Percentiles rank a stretch among this genome's conserved stretches.
phyloP scores from a whole-genome alignment of 192 early-diverging fungal species.

The Chytriomyces sp. region DNA sequence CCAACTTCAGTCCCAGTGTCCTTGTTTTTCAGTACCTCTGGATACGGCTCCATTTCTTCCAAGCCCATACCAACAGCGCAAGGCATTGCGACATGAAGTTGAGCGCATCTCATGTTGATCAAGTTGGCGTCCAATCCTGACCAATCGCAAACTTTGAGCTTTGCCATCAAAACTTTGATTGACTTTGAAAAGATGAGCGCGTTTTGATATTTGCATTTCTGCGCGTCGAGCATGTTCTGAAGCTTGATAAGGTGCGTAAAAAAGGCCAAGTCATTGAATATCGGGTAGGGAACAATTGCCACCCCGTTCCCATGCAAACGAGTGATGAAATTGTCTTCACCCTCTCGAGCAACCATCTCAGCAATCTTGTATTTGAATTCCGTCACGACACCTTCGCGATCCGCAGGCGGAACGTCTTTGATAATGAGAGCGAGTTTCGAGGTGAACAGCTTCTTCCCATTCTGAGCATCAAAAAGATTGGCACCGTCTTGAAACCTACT shows the following conservation, averaged over 20 bases:
- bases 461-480: background rate
- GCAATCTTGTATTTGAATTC: constrained; percentile 13
- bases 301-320: background rate
- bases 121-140: background rate
- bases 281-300: constrained; percentile 13
- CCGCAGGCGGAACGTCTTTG: background rate
- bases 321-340: constrained; percentile 13
- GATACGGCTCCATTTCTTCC: background rate
- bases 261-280: constrained; percentile 13
- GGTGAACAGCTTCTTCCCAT: background rate
- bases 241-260: constrained; percentile 4
- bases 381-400: constrained; percentile 1
- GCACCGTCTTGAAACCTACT: background rate
- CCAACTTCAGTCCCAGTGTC: too few species aligned
- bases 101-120: background rate
- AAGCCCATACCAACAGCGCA: background rate
- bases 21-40: background rate
- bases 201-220: background rate
- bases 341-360: background rate
- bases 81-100: background rate
- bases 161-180: constrained; percentile 1
- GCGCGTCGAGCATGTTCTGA: background rate
- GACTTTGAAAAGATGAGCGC: background rate
- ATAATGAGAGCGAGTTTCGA: constrained; percentile 4
- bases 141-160: constrained; percentile 19